A percentile compares a stretch with the other conserved stretches of the same genome.
phyloP scores from a whole-genome alignment of 192 early-diverging fungal species.

The Mycoemilia scoparia region DNA sequence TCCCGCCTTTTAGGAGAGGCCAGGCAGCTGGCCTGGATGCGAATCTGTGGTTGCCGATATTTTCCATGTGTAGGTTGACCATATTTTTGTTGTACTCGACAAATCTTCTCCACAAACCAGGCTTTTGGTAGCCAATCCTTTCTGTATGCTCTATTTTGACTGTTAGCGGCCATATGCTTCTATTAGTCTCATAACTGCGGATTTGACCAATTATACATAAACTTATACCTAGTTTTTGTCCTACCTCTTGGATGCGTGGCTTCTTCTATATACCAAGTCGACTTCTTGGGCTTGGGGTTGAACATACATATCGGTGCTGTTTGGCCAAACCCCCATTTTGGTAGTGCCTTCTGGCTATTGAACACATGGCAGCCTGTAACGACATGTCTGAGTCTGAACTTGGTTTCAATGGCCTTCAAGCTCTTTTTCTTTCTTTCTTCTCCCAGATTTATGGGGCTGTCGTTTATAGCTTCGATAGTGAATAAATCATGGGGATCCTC shows the following conservation, averaged over 20 bases:
- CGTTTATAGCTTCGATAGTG: too few species aligned
- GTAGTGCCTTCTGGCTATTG: conserved; percentile 61
- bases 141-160: too few species aligned
- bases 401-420: conserved; percentile 40
- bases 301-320: conserved; percentile 89
- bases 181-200: too few species aligned
- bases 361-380: conserved; percentile 60
- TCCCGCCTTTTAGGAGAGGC: conserved; percentile 71
- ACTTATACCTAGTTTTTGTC: too few species aligned
- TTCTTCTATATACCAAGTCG: conserved; percentile 68
- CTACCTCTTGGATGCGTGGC: conserved; percentile 28
- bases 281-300: conserved; percentile 43
- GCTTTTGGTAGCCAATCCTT: conserved; percentile 33
- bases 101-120: conserved; percentile 64
- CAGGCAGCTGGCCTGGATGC: conserved; percentile 78
- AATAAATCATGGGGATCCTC: too few species aligned
- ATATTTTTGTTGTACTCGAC: conserved; percentile 72
- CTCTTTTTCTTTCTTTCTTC: too few species aligned
- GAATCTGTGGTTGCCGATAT: conserved; percentile 83
- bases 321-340: conserved; percentile 90
- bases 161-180: too few species aligned
- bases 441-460: too few species aligned
- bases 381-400: conserved; percentile 57
- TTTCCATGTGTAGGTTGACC: conserved; percentile 65
- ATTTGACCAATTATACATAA: too few species aligned